Base-by-base conservation (phyloP, 345 rosid genomes). In the Boechera retrofracta region DNA sequence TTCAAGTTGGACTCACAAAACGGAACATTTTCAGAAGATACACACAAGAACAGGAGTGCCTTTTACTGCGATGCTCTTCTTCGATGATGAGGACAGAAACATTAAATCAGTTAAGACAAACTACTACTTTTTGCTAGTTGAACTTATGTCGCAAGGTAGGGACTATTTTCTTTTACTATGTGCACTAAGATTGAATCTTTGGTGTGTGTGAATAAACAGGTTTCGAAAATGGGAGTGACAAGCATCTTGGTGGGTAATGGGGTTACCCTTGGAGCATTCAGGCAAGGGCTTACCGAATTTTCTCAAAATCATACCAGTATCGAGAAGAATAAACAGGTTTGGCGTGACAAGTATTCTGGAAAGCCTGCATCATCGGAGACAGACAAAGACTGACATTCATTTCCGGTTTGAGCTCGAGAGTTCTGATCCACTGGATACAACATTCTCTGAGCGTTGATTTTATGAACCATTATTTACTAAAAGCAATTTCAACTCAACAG, bases 11-110 rank as follows among this genome's bases (percentile, higher is more conserved):
- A 83, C 77, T 1, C 91, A 87, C 77, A 89, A 92, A 80, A 90
- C 94, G 0, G 93, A 93, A 55, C 97, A 90, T 81, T 90, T 93
- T 77, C 94, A 88, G 83, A 89, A 83, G 81, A 88, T 93, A 53
- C 90, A 87, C 74, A 76, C 85, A 15, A 89, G 82, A 63, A 90
- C 97, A 26, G 82, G 85, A 16, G 87, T 88, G 78, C 97, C 93
- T 10, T 89, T 83, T 64, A 86, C 69, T 64, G 83, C 79, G 0
- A 87, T 89, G 95, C 92, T 93, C 59, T 93, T 93, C 80, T 93
- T 88, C 26, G 98, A 89, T 56, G 98, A 93, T 39, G 92, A 88
- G 71, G 83, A 88, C 52, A 81, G 92, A 82, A 93, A 91, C 80
- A 88, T 90, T 62, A 73, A 89, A 73, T 58, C 89, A 69, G 98